Percentiles rank a stretch among this genome's conserved stretches.
phyloP scores from a whole-genome alignment of 352 stramenopile species.

The Globisporangium barbulae region DNA sequence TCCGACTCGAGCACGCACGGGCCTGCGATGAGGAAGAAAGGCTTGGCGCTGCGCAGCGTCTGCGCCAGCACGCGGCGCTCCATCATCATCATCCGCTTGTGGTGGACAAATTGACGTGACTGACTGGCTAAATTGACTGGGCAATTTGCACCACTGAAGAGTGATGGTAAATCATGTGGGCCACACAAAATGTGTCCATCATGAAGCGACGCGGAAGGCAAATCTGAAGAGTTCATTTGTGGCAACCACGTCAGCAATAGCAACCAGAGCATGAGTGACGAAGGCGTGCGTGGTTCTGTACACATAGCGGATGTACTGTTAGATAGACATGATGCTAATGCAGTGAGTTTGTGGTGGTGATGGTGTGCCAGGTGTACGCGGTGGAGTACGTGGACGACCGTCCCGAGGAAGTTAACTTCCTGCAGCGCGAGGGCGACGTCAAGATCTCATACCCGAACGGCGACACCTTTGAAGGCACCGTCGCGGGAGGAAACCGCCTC shows the following conservation, averaged over 20 bases:
- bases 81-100: conserved; percentile 19
- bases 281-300: conserved; percentile 30
- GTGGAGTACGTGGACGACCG: conserved; percentile 88
- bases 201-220: conserved; percentile 20
- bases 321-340: neutral
- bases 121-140: neutral
- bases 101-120: neutral
- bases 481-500: conserved; percentile 57
- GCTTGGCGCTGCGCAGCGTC: conserved; percentile 48
- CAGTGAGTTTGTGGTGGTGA: neutral
- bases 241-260: neutral
- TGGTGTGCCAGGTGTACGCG: conserved; percentile 48
- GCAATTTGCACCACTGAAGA: neutral
- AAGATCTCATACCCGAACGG: conserved; percentile 89
- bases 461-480: conserved; percentile 88
- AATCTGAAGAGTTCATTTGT: conserved; percentile 5
- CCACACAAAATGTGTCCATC: neutral
- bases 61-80: conserved; percentile 47
- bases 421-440: conserved; percentile 79
- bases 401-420: conserved; percentile 81
- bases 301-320: neutral
- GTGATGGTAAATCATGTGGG: neutral
- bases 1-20: conserved; percentile 82
- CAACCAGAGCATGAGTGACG: conserved; percentile 44
- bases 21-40: conserved; percentile 85